phyloP scores from a whole-genome alignment of 768 basidiomycete species.

The Suillus luteus region DNA sequence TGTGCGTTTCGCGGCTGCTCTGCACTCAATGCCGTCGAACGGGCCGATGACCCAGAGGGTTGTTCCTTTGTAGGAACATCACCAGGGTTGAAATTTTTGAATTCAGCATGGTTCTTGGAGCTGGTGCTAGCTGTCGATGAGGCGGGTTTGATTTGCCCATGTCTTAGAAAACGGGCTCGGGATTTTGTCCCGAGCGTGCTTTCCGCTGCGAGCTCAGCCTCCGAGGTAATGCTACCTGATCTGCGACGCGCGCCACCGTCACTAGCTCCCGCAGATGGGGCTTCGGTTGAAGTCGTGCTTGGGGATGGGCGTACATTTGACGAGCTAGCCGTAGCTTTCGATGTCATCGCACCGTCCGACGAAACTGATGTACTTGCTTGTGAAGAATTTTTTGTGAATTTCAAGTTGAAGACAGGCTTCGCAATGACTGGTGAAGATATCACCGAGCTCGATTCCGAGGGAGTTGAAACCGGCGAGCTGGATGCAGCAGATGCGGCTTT shows the following conservation, averaged over 20 bases:
- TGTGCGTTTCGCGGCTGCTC: conserved; percentile 1
- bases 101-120: conserved; percentile 1
- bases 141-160: background rate
- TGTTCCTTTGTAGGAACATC: background rate
- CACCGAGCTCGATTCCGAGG: background rate
- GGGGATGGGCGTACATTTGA: background rate
- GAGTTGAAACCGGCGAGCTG: background rate
- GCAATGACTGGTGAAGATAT: background rate
- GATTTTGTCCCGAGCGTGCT: background rate
- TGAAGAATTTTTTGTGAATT: background rate
- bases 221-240: conserved; percentile 1
- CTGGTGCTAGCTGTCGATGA: background rate
- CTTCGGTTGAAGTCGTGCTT: background rate
- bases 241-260: background rate
- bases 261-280: background rate
- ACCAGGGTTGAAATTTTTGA: conserved; percentile 4
- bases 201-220: background rate
- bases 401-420: background rate
- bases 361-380: background rate
- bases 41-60: background rate
- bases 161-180: background rate
- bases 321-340: background rate
- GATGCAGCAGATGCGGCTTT: background rate
- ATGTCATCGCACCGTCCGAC: no score
- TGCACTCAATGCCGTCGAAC: background rate